Base-by-base conservation (phyloP, 2,329 filamentous ascomycete genomes). In the Fusarium staphyleae region DNA sequence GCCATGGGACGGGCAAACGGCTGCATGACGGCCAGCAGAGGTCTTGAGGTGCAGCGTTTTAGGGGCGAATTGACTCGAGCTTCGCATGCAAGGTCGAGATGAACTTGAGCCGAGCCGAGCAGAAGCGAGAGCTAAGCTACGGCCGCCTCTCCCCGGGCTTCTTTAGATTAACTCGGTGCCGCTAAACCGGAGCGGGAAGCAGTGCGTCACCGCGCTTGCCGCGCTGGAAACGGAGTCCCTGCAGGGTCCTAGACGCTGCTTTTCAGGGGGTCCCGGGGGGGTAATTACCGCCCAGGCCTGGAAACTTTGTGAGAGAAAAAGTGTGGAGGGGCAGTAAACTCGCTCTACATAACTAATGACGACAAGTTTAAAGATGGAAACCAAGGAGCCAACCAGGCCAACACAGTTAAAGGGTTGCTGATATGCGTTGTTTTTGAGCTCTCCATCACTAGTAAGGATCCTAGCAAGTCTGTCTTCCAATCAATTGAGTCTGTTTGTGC, bases 1-100 rank as follows among this genome's bases (percentile, higher is more conserved):
- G 61, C 67, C 45, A 59, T 64, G 42, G 69, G 67, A 49, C 71
- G 69, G 55, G 67, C 69, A 57, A 74, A 66, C 19, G 70, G 69
- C 65, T 72, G 72, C 73, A 75, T 75, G 43, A 57, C 62, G 22
- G 36, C 54, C 54, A 52, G 48, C 45, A 48, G 45, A 54, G 48
- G 52, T 12, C 52, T 41, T 48, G 33, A 33, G 18, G 43, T 42
- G 48, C 51, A 49, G 46, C 51, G 45, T 39, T 47, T 50, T 22
- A 33, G 35, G 34, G 50, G 9, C 22, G 22, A 43, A 50, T 55
- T 54, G 34, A 28, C 49, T 48, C 45, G 29, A 32, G 36, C 35
- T 47, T 48, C 46, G 44, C 35, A 47, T 29, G 28, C 53, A 55
- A 53, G 45, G 64, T 66, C 65, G 63, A 52, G 60, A 41, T 48